These are phyloP conservation scores for Parachaetomium inaequale DNA, from an alignment of 495 filamentous ascomycete species.

Conservation along the genomic window DNA sequence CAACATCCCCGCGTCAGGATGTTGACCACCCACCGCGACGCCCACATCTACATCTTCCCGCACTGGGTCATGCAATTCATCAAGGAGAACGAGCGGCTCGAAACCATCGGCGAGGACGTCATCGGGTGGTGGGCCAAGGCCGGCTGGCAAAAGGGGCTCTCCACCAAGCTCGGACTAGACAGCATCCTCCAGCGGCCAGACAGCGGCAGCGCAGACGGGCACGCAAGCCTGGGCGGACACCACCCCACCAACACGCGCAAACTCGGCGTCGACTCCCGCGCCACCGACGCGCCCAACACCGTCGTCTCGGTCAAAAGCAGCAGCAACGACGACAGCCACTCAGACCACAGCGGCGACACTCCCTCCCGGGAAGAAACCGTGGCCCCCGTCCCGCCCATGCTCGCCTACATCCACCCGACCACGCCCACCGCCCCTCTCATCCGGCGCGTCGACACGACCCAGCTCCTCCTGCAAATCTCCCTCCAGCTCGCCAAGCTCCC, in stretches of 20 bases:
- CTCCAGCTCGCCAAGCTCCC: slow-evolving; percentile 77
- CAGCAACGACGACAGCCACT: not conserved
- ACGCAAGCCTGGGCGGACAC: not conserved
- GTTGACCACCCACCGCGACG: slow-evolving; percentile 75
- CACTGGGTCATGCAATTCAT: slow-evolving; percentile 87
- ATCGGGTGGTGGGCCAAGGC: slow-evolving; percentile 94
- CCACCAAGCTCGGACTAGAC: slow-evolving; percentile 68
- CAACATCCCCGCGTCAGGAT: slow-evolving; percentile 72
- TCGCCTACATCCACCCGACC: slow-evolving; percentile 69
- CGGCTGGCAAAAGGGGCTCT: slow-evolving; percentile 79
- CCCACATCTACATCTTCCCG: slow-evolving; percentile 90
- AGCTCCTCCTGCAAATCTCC: slow-evolving; percentile 73
- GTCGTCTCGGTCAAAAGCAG: not conserved
- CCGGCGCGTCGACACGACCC: slow-evolving; percentile 80
- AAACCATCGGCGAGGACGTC: slow-evolving; percentile 86
- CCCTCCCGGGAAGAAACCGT: slow-evolving; percentile 36
- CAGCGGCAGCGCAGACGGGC: slow-evolving; percentile 25
- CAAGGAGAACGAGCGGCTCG: slow-evolving; percentile 68
- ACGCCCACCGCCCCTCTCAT: slow-evolving; percentile 54
- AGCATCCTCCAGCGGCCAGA: slow-evolving; percentile 53
- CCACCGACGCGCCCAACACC: slow-evolving; percentile 28
- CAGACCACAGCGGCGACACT: slow-evolving; percentile 37
- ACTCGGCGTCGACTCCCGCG: slow-evolving; percentile 23
- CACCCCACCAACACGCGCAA: slow-evolving; percentile 12
- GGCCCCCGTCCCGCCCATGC: slow-evolving; percentile 63